Evolutionary conservation across 2,329 filamentous ascomycete genomes (phyloP), one percentile per base, ranked within the genome.

Genomic region (Amphichorda felina): DNA sequence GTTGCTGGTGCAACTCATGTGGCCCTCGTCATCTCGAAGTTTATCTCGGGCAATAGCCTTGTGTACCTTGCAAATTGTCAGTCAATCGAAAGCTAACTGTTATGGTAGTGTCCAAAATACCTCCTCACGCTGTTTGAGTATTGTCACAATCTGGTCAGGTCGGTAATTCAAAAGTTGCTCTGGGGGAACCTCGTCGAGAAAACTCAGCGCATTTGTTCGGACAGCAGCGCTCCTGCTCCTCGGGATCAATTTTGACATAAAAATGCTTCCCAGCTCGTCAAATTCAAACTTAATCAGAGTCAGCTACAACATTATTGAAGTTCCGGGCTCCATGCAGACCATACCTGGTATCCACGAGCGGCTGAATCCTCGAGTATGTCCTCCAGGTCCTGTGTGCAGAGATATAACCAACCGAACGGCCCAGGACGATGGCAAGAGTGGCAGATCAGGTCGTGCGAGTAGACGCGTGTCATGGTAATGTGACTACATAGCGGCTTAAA

Each of bases 391-490:
- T 83, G 73, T 10, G 67, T 71, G 54, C 85, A 91, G 40, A 70
- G 64, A 53, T 84, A 91, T 16, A 91, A 58, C 72, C 80, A 91
- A 18, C 82, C 81, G 36, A 79, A 64, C 13, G 64, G 56, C 1
- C 79, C 71, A 2, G 55, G 53, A 28, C 59, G 57, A 27, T 60
- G 59, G 46, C 84, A 91, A 17, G 64, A 49, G 7, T 66, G 56
- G 56, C 84, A 91, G 14, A 53, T 48, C 32, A 63, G 53, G 19
- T 63, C 50, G 15, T 56, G 39, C 24, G 68, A 69, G 45, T 77
- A 82, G 30, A 84, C 54, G 19, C 79, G 73, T 8, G 74, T 72
- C 68, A 86, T 78, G 37, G 68, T 75, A 31, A 75, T 57, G 49
- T 88, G 82, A 3, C 75, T 82, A 54, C 82, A 87, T 39, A 51